Conservation (phyloP, 2,329 filamentous ascomycete species). For the Aaosphaeria arxii region DNA sequence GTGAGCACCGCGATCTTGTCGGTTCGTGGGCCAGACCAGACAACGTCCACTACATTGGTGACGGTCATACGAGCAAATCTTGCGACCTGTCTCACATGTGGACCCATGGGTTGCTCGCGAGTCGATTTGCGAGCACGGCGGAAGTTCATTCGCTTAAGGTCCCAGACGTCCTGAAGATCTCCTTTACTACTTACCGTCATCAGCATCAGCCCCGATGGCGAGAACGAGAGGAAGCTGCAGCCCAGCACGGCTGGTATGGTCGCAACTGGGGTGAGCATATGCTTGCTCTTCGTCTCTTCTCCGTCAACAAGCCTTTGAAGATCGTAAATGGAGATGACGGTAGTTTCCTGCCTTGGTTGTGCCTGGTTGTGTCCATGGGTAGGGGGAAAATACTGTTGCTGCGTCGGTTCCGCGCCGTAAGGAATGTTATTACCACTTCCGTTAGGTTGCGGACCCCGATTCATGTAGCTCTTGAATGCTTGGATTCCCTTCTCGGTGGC, state of each 20-base stretch:
- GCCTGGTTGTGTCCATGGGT: slow-evolving; percentile 64
- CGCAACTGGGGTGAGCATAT: slow-evolving; percentile 57
- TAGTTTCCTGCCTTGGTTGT: slow-evolving; percentile 59
- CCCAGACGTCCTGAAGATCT: slow-evolving; percentile 81
- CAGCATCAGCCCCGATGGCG: slow-evolving; percentile 68
- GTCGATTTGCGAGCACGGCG: slow-evolving; percentile 35
- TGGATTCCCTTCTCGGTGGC: slow-evolving; percentile 74
- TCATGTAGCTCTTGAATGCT: slow-evolving; percentile 80
- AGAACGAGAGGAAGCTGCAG: slow-evolving; percentile 78
- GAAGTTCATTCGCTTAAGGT: slow-evolving; percentile 61
- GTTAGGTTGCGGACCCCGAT: slow-evolving; percentile 37
- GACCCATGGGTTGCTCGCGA: slow-evolving; percentile 32
- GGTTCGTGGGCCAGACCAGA: slow-evolving; percentile 78
- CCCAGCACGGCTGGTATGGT: slow-evolving; percentile 71
- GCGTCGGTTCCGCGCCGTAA: slow-evolving; percentile 37
- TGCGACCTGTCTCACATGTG: slow-evolving; percentile 74
- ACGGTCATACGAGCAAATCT: slow-evolving; percentile 90
- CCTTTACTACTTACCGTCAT: slow-evolving; percentile 80
- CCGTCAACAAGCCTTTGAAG: slow-evolving; percentile 55
- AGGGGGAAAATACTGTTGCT: slow-evolving; percentile 65
- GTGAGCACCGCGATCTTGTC: slow-evolving; percentile 87
- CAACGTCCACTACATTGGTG: slow-evolving; percentile 84
- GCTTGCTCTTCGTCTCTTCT: slow-evolving; percentile 50
- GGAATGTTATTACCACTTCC: slow-evolving; percentile 11
- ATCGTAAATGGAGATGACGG: slow-evolving; percentile 73